phyloP scores from a whole-genome alignment of 352 stramenopile species.

The Poterioochromonas sp. region DNA sequence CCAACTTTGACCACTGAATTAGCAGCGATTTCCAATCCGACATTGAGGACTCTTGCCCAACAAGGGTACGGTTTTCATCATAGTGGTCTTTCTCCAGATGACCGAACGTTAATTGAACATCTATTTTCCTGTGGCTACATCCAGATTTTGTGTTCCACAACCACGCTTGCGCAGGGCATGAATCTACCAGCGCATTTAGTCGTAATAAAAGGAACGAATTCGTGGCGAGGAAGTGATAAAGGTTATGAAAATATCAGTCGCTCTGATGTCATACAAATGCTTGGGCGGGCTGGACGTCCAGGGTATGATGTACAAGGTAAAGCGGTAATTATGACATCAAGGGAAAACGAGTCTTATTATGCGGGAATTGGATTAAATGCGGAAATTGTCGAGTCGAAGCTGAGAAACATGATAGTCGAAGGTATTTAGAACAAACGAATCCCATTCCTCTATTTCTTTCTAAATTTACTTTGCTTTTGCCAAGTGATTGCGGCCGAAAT shows the following conservation, averaged over 20 bases:
- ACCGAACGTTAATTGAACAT: slow-evolving; percentile 89
- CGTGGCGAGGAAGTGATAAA: slow-evolving; percentile 56
- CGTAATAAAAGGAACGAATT: slow-evolving; percentile 84
- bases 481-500: slow-evolving; percentile 15
- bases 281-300: slow-evolving; percentile 54
- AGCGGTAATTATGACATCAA: slow-evolving; percentile 45
- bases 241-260: slow-evolving; percentile 73
- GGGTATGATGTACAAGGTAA: slow-evolving; percentile 70
- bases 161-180: slow-evolving; percentile 96
- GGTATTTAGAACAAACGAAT: neutral
- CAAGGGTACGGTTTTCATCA: slow-evolving; percentile 13
- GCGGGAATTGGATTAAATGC: neutral
- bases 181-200: slow-evolving; percentile 97
- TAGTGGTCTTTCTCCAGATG: slow-evolving; percentile 64
- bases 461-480: neutral
- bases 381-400: slow-evolving; percentile 15
- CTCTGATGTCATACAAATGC: slow-evolving; percentile 81
- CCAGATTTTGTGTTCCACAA: slow-evolving; percentile 91
- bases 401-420: neutral
- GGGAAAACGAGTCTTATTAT: slow-evolving; percentile 22
- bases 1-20: slow-evolving; percentile 83
- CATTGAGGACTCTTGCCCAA: slow-evolving; percentile 45
- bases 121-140: slow-evolving; percentile 94
- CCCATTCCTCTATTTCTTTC: neutral
- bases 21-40: slow-evolving; percentile 15